Evolutionary conservation across 2,329 filamentous ascomycete genomes (phyloP), one percentile per base, ranked within the genome.

Genomic region (Rhinocladiella similis): DNA sequence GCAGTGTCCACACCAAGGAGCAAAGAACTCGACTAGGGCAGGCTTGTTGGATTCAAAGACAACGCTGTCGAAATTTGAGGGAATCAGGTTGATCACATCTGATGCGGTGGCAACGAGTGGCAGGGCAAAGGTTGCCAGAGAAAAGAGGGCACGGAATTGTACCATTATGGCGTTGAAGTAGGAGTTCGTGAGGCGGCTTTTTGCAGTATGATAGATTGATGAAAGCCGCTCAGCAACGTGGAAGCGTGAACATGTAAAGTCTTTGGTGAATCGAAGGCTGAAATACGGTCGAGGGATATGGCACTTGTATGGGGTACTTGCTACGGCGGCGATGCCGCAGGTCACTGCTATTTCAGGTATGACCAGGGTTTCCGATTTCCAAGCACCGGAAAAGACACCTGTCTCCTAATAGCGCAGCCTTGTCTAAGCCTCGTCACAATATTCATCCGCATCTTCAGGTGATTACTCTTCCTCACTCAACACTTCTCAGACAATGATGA

Each of bases 1-100:
- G 90, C 94, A 99, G 82, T 99, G 94, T 29, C 94, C 95, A 71
- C 94, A 99, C 94, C 94, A 99, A 20, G 93, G 92, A 33, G 94
- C 94, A 71, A 96, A 97, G 83, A 99, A 99, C 75, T 97, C 92
- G 67, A 97, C 91, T 22, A 99, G 86, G 0, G 94, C 92, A 42
- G 94, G 93, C 80, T 96, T 97, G 75, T 91, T 91, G 45, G 90
- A 93, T 73, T 95, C 85, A 59, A 96, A 82, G 63, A 96, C 91
- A 53, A 96, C 81, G 47, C 87, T 78, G 79, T 97, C 93, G 73
- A 99, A 99, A 80, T 97, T 99, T 68, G 80, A 79, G 54, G 93
- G 91, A 58, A 89, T 86, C 60, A 99, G 87, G 74, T 97, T 93
- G 67, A 96, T 80, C 63, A 99, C 94, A 54, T 90, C 88, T 54